Evolutionary conservation across 257 asterid species (phyloP).

Genomic region (Solanum paucissectum): DNA sequence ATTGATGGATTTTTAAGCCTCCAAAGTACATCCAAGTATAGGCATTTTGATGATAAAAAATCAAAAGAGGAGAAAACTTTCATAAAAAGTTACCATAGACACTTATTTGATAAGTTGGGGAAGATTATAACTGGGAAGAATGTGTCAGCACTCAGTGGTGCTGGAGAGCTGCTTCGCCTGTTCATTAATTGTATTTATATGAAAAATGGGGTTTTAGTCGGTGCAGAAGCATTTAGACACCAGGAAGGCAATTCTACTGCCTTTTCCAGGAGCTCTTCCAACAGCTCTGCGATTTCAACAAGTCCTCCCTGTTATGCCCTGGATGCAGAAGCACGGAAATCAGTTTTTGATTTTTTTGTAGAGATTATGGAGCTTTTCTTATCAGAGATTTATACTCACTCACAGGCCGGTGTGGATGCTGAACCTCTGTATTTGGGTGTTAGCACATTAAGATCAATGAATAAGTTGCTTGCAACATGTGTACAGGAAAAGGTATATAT

Average conservation of each 20-base stretch:
- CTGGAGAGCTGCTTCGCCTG: constrained; percentile 66
- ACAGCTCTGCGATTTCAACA: constrained; percentile 10
- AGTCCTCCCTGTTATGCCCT: constrained; percentile 14
- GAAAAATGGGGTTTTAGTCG: constrained; percentile 32
- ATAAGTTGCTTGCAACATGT: constrained; percentile 44
- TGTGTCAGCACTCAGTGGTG: constrained; percentile 43
- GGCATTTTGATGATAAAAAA: constrained; percentile 30
- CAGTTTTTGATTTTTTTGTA: constrained; percentile 52
- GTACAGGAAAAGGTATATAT: constrained; percentile 45
- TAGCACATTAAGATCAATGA: constrained; percentile 46
- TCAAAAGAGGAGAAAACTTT: constrained; percentile 31
- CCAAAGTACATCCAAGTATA: constrained; percentile 46
- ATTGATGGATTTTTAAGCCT: constrained; percentile 64
- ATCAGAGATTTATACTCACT: constrained; percentile 33
- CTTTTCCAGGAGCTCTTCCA: constrained; percentile 8
- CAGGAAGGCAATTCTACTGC: constrained; percentile 6
- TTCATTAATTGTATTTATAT: constrained; percentile 45
- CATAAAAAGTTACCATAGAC: constrained; percentile 81
- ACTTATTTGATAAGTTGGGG: constrained; percentile 73
- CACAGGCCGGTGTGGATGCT: constrained; percentile 25
- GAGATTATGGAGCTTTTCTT: constrained; percentile 61
- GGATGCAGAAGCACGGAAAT: constrained; percentile 50
- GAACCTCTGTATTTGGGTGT: constrained; percentile 23
- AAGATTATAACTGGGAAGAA: constrained; percentile 47
- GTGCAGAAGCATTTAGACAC: constrained; percentile 20